Evolutionary conservation across 2,329 filamentous ascomycete genomes (phyloP).

Genomic region (Fusarium setosum): DNA sequence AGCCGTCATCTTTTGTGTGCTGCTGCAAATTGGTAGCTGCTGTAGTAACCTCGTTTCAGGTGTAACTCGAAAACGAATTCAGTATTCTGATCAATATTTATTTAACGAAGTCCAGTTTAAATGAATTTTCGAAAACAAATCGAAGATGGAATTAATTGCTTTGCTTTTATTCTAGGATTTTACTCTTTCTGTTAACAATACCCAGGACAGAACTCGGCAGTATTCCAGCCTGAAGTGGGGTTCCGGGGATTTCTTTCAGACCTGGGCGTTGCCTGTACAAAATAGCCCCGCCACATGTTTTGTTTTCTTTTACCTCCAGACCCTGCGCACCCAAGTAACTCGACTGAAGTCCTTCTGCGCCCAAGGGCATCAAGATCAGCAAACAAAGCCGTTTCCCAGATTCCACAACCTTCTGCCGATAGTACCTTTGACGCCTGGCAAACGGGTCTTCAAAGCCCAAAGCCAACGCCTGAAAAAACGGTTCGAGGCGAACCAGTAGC

Average conservation of each 20-base stretch:
- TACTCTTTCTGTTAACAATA: no score
- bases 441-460: neutral
- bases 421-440: neutral
- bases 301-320: conserved; percentile 32
- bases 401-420: neutral
- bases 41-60: neutral
- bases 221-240: conserved; percentile 25
- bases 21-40: neutral
- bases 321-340: conserved; percentile 4
- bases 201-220: no score
- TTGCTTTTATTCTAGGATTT: no score
- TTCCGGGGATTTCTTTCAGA: conserved; percentile 21
- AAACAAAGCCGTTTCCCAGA: neutral
- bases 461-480: conserved; percentile 1
- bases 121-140: no score
- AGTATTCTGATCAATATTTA: no score
- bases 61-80: neutral
- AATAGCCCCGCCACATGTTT: conserved; percentile 38
- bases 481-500: conserved; percentile 17
- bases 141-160: no score
- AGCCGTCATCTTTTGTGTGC: neutral
- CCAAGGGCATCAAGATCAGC: neutral
- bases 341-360: neutral
- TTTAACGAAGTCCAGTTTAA: no score
- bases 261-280: conserved; percentile 28